Evolutionary conservation across 2,329 filamentous ascomycete species (phyloP), one percentile per base, ranked within the genome.

Genomic region (Arthrobotrys sinensis): DNA sequence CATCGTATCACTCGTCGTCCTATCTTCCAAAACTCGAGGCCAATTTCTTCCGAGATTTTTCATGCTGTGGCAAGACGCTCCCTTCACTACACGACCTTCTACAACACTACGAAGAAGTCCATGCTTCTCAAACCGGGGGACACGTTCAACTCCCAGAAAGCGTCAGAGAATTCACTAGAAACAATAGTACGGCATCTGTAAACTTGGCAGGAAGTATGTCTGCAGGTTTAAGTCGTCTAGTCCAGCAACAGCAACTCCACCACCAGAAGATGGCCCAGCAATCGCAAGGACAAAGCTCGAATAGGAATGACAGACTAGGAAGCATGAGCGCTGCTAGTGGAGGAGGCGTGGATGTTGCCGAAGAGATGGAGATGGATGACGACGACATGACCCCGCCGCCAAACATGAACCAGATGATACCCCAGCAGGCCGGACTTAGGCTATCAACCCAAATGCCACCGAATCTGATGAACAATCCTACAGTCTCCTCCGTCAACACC

Each of bases 311-410:
- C 68, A 81, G 76, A 79, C 80, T 76, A 64, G 80, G 63, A 28
- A 79, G 55, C 78, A 91, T 76, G 92, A 97, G 70, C 19, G 63
- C 63, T 4, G 70, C 70, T 14, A 75, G 75, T 11, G 75, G 75
- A 50, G 67, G 75, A 16, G 75, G 75, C 78, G 90, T 97, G 87
- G 94, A 97, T 82, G 90, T 93, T 16, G 89, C 96, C 34, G 94
- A 93, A 65, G 93, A 97, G 82, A 97, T 98, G 95, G 95, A 98
- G 82, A 92, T 98, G 91, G 95, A 98, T 82, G 94, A 97, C 81
- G 89, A 82, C 38, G 81, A 82, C 43, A 81, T 82, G 79, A 82
- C 81, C 45, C 81, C 81, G 65, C 81, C 81, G 48, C 80, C 81
- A 55, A 80, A 76, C 48, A 71, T 78, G 67, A 78, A 78, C 69